A percentile compares a stretch with the other conserved stretches of the same genome.
Evolutionary conservation across 106 monocot genomes (phyloP).

Genomic region (Phalaenopsis equestris): DNA sequence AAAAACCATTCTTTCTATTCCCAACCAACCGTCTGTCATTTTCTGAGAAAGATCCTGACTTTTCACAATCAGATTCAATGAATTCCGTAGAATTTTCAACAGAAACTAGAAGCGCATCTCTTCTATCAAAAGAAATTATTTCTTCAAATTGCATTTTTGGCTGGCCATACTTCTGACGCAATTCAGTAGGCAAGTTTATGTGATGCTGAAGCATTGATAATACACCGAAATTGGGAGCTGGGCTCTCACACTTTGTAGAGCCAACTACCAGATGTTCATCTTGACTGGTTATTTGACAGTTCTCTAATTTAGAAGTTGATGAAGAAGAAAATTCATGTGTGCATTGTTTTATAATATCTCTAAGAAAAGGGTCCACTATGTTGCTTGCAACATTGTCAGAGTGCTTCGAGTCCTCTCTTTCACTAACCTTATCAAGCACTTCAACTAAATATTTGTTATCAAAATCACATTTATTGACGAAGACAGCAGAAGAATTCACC

Average conservation of each 20-base stretch:
- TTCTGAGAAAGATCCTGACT: background rate
- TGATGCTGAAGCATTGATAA: constrained; percentile 11
- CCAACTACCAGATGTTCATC: constrained; percentile 8
- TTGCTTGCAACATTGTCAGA: background rate
- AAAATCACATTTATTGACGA: background rate
- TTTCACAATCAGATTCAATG: constrained; percentile 11
- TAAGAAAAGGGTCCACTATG: background rate
- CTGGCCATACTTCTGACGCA: constrained; percentile 8
- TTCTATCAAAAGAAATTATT: background rate
- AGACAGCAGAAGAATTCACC: background rate
- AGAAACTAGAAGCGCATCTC: background rate
- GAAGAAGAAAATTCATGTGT: background rate
- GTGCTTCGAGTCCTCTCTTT: background rate
- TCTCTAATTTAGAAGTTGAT: background rate
- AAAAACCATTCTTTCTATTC: constrained; percentile 5
- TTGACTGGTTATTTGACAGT: background rate
- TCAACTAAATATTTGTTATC: constrained; percentile 8
- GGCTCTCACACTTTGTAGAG: background rate
- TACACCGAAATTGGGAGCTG: constrained; percentile 15
- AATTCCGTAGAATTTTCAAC: constrained; percentile 17
- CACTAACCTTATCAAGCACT: constrained; percentile 7
- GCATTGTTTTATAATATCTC: background rate
- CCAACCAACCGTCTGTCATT: constrained; percentile 6
- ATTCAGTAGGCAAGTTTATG: constrained; percentile 4
- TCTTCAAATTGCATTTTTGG: constrained; percentile 3